Percentiles rank a stretch among this genome's conserved stretches.
These are phyloP conservation scores for Neospora caninum DNA, from an alignment of 169 alveolate species.

Conservation along the genomic window DNA sequence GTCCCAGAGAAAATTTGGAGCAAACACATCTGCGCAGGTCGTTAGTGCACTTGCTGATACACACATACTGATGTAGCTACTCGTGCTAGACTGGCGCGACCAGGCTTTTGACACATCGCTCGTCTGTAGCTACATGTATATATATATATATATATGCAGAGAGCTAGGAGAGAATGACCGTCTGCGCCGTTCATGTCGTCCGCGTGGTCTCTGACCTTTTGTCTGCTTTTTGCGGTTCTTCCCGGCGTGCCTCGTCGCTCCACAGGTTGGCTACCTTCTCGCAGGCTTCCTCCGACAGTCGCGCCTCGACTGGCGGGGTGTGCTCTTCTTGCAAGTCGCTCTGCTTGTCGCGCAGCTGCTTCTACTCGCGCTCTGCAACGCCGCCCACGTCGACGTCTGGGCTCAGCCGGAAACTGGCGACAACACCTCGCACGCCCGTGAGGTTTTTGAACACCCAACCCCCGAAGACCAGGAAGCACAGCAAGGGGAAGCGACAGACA, in stretches of 20 bases:
- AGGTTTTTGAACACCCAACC: neutral
- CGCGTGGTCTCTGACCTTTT: neutral
- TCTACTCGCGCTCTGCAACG: neutral
- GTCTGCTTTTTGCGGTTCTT: neutral
- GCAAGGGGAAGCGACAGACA: neutral
- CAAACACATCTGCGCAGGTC: no score
- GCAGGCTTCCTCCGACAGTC: constrained; percentile 35
- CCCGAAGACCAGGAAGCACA: neutral
- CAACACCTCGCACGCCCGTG: neutral
- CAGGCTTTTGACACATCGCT: no score
- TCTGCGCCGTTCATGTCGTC: no score
- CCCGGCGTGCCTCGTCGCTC: neutral
- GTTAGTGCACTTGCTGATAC: no score
- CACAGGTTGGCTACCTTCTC: constrained; percentile 23
- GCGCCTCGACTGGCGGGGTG: constrained; percentile 7
- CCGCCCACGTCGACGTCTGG: constrained; percentile 6
- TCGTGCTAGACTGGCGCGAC: no score
- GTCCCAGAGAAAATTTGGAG: no score
- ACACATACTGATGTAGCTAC: no score
- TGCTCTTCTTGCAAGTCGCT: constrained; percentile 9
- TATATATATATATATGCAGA: no score
- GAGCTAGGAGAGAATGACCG: no score
- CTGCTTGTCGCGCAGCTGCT: constrained; percentile 40
- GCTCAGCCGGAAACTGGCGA: neutral
- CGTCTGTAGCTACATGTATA: no score